phyloP scores from a whole-genome alignment of 2,329 filamentous ascomycete genomes.

The Pseudogymnoascus sp. region DNA sequence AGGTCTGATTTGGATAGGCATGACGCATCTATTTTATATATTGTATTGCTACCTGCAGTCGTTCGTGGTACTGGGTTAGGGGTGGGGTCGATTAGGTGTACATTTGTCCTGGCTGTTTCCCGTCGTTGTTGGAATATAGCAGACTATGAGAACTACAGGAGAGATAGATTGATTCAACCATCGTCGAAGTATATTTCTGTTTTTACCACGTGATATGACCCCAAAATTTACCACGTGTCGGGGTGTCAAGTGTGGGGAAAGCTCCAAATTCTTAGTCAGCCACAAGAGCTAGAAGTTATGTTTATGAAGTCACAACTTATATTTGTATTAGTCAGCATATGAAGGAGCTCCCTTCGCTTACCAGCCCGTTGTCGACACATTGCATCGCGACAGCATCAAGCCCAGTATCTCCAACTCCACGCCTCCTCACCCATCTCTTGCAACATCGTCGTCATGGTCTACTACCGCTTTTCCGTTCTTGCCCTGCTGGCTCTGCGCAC shows the following conservation, averaged over 20 bases:
- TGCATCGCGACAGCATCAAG: not conserved
- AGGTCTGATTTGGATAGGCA: too few relatives aligned
- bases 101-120: too few relatives aligned
- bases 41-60: too few relatives aligned
- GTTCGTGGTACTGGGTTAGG: too few relatives aligned
- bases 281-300: not conserved
- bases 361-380: not conserved
- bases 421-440: not conserved
- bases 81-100: too few relatives aligned
- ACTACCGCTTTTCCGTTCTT: slow-evolving; percentile 63
- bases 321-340: not conserved
- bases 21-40: too few relatives aligned
- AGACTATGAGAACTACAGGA: too few relatives aligned
- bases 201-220: not conserved
- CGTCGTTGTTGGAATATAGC: too few relatives aligned
- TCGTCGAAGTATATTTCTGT: too few relatives aligned
- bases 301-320: not conserved
- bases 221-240: not conserved
- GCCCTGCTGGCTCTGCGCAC: slow-evolving; percentile 64
- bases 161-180: too few relatives aligned
- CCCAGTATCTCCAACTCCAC: not conserved
- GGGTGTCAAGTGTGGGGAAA: not conserved
- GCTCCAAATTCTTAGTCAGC: not conserved
- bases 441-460: slow-evolving; percentile 49
- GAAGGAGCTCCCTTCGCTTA: not conserved